These are phyloP conservation scores for Fusarium decemcellulare DNA, from an alignment of 2,329 filamentous ascomycete species.

Conservation along the genomic window DNA sequence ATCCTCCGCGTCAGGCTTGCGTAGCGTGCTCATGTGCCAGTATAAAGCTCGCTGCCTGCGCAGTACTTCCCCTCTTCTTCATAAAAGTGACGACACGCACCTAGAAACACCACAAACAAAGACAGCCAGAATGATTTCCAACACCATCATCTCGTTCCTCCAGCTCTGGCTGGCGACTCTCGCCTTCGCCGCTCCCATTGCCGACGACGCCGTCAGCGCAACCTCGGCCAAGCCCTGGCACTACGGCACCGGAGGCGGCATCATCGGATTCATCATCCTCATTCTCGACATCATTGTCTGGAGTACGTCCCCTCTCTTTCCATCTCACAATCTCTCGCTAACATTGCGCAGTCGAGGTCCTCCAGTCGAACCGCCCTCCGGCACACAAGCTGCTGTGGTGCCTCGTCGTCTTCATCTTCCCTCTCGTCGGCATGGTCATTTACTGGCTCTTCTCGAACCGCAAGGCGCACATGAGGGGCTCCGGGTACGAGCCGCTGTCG, in stretches of 20 bases:
- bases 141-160: conserved; percentile 37
- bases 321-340: conserved; percentile 27
- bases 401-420: conserved; percentile 75
- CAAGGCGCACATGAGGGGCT: conserved; percentile 64
- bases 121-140: conserved; percentile 29
- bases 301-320: conserved; percentile 60
- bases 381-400: conserved; percentile 73
- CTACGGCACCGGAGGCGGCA: conserved; percentile 73
- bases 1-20: background rate
- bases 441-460: conserved; percentile 77
- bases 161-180: conserved; percentile 62
- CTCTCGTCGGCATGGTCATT: conserved; percentile 71
- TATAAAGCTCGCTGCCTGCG: background rate
- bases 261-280: conserved; percentile 73
- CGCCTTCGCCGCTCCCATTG: conserved; percentile 61
- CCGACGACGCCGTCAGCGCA: conserved; percentile 47
- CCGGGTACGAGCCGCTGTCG: conserved; percentile 65
- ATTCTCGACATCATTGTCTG: conserved; percentile 75
- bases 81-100: background rate
- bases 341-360: conserved; percentile 68
- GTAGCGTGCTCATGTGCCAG: too few species aligned
- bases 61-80: background rate
- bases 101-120: background rate
- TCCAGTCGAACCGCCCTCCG: conserved; percentile 73
- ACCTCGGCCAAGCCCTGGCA: conserved; percentile 64